Base-by-base conservation (phyloP, 257 asterid genomes). In the Solanum gracilifrons region DNA sequence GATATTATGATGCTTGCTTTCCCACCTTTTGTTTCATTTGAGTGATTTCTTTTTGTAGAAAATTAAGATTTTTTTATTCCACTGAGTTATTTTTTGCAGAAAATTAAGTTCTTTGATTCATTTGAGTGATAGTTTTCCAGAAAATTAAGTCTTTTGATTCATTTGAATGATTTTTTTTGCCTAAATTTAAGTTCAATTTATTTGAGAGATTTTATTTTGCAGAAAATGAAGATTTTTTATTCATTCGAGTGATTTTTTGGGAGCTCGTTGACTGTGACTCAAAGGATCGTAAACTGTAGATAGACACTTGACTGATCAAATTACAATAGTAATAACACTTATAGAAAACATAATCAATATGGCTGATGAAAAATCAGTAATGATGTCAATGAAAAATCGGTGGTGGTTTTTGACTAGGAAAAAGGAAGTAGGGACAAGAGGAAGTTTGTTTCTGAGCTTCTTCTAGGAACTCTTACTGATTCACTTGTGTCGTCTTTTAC, bases 341-440 rank as follows among this genome's bases (percentile, higher is more conserved):
- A 18, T 64, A 85, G 39, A 66, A 29, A 85, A 68, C 25, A 37
- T 68, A 3, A 27, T 23, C 66, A 37, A 80, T 46, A 94, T 93
- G 96, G 88, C 87, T 31, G 93, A 87, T 66, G 89, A 9, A 86
- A 84, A 85, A 90, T 35, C 39, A 84, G 10, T 86, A 92, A 82
- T 84, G 89, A 87, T 55, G 80, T 87, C 86, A 76, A 29, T 86
- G 92, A 92, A 33, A 87, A 88, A 39, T 69, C 69, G 20, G 35
- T 84, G 3, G 36, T 89, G 69, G 86, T 51, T 88, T 75, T 71
- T 32, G n/a, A 87, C 87, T 87, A 48, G 31, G 93, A 88, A 84
- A 91, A 92, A 73, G 94, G 91, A 87, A 90, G 93, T 39, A 89
- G 95, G 89, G 93, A 95, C 84, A 96, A 96, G 89, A 88, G 98